Percentiles rank a stretch among this genome's conserved stretches.
phyloP scores from a whole-genome alignment of 208 protist species.

The Leishmania major region DNA sequence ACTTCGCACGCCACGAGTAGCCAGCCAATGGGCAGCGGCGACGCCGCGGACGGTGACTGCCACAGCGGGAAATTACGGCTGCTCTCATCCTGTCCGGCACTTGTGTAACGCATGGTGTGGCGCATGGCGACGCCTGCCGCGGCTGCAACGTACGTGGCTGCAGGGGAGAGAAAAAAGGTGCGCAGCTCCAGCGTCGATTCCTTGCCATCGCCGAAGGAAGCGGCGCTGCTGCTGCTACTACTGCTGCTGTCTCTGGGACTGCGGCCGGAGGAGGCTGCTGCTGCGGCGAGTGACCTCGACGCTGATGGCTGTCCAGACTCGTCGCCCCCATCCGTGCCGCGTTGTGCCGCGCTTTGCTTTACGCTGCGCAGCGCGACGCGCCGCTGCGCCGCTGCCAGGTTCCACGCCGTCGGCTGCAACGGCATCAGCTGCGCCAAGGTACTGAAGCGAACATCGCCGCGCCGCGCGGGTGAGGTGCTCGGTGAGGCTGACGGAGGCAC shows the following conservation, averaged over 20 bases:
- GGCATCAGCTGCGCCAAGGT: conserved; percentile 23
- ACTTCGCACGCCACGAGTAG: conserved; percentile 51
- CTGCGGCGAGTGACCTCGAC: neutral
- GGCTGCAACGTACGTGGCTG: conserved; percentile 38
- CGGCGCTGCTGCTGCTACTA: neutral
- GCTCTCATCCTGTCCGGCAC: conserved; percentile 12
- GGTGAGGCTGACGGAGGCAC: neutral
- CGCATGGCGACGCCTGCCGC: neutral
- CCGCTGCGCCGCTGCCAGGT: conserved; percentile 17
- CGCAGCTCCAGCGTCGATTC: conserved; percentile 15
- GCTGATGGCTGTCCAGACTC: neutral
- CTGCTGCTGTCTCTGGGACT: neutral
- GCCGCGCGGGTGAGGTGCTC: too few species aligned
- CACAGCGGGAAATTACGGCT: neutral
- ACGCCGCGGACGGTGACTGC: neutral
- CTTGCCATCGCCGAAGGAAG: neutral
- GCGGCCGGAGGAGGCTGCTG: neutral
- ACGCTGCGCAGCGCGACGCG: conserved; percentile 5
- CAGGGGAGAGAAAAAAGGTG: conserved; percentile 36
- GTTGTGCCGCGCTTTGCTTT: neutral
- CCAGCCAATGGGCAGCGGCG: conserved; percentile 17
- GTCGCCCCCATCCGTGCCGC: too few species aligned
- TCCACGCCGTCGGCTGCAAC: conserved; percentile 11
- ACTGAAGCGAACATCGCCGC: conserved; percentile 11
- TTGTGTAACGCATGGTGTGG: neutral